These are phyloP conservation scores for Kurtzmaniella quercitrusa DNA, from an alignment of 1,139 yeast species.

Conservation along the genomic window DNA sequence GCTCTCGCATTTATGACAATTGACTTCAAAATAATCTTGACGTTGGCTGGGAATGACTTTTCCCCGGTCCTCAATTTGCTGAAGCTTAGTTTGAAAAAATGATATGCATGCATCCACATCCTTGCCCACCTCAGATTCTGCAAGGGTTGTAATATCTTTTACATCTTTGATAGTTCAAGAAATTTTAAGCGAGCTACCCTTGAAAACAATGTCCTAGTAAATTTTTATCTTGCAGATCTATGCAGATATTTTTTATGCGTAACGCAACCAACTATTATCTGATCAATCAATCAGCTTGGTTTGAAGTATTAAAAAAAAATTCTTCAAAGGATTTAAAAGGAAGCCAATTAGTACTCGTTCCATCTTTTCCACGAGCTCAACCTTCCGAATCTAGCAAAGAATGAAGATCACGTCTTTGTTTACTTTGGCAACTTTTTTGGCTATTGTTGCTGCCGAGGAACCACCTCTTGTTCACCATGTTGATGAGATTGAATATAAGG, in stretches of 20 bases:
- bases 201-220: background rate
- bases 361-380: background rate
- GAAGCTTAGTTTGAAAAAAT: background rate
- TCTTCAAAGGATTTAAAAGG: background rate
- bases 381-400: background rate
- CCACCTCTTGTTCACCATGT: conserved; percentile 14
- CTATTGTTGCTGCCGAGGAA: conserved; percentile 4
- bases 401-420: conserved; percentile 2
- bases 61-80: background rate
- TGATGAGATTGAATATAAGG: conserved; percentile 16
- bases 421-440: background rate
- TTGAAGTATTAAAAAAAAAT: background rate
- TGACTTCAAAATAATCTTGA: too few species aligned
- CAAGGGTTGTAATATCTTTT: background rate
- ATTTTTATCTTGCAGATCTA: background rate
- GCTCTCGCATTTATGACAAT: too few species aligned
- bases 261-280: background rate
- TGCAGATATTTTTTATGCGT: background rate
- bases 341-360: background rate
- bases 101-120: too few species aligned
- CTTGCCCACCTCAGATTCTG: background rate
- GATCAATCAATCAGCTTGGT: conserved; percentile 5
- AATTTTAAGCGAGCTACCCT: too few species aligned
- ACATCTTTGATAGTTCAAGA: too few species aligned
- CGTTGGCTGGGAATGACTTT: background rate